A percentile compares a stretch with the other conserved stretches of the same genome.
These are phyloP conservation scores for Neofusicoccum umdonicola DNA, from an alignment of 2,329 filamentous ascomycete species.

Conservation along the genomic window DNA sequence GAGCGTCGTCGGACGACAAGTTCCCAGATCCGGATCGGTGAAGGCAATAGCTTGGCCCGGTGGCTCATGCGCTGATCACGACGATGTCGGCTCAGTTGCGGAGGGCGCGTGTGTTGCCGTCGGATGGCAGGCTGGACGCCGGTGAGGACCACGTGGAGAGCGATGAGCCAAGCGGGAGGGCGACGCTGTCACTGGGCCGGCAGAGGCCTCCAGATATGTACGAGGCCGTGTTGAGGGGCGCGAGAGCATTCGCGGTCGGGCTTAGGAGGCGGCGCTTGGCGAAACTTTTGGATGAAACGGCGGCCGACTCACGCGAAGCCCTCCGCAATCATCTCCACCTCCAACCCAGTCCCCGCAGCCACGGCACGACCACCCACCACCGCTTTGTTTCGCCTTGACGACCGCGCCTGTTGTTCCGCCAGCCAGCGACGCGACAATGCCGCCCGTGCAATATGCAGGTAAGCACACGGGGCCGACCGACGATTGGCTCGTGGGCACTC, in stretches of 20 bases:
- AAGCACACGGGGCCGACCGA: background rate
- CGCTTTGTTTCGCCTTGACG: background rate
- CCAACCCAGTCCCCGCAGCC: background rate
- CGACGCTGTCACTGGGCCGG: too few species aligned
- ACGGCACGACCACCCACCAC: background rate
- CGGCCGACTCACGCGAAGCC: background rate
- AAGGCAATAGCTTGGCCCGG: background rate
- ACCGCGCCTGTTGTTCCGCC: background rate
- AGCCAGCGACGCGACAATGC: background rate
- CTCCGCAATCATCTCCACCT: background rate
- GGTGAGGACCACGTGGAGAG: background rate
- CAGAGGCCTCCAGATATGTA: background rate
- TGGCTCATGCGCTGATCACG: background rate
- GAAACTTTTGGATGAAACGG: slow-evolving; percentile 9
- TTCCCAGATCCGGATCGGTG: background rate
- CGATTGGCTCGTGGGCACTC: background rate
- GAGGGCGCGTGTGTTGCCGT: background rate
- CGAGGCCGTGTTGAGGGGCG: background rate
- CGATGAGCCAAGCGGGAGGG: too few species aligned
- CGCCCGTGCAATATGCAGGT: background rate
- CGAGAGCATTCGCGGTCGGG: background rate
- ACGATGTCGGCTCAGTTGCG: background rate
- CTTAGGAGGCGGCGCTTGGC: background rate
- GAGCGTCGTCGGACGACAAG: background rate
- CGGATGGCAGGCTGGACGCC: background rate